Evolutionary conservation across 1,284 basidiomycete genomes (phyloP).

Genomic region (Microstroma glucosiphilum): DNA sequence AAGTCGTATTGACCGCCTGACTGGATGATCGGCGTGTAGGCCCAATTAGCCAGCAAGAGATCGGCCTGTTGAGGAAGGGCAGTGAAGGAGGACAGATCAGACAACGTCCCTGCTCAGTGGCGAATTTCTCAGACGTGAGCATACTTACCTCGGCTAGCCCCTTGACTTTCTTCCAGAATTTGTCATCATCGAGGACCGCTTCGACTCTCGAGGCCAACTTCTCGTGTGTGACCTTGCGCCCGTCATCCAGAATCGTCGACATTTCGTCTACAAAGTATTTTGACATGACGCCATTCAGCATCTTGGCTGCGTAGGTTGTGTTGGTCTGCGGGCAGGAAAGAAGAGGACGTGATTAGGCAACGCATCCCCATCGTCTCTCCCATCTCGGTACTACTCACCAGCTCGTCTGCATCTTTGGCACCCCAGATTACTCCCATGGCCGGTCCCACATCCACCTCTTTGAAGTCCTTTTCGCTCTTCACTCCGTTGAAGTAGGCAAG

Average conservation of each 20-base stretch:
- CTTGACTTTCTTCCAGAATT: slow-evolving; percentile 61
- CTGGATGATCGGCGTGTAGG: slow-evolving; percentile 91
- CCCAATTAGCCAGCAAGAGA: slow-evolving; percentile 80
- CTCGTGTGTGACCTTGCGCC: slow-evolving; percentile 83
- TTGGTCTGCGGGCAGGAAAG: slow-evolving; percentile 10
- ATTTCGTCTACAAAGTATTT: slow-evolving; percentile 82
- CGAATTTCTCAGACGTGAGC: background rate
- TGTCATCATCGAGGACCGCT: slow-evolving; percentile 73
- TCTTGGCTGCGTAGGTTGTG: slow-evolving; percentile 60
- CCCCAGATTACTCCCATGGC: slow-evolving; percentile 73
- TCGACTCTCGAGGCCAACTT: slow-evolving; percentile 77
- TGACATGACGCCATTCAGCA: slow-evolving; percentile 78
- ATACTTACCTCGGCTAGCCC: slow-evolving; percentile 11
- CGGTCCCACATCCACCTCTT: slow-evolving; percentile 69
- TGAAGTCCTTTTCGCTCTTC: slow-evolving; percentile 52
- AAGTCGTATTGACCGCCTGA: slow-evolving; percentile 87
- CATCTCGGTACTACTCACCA: slow-evolving; percentile 11
- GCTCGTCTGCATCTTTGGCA: slow-evolving; percentile 82
- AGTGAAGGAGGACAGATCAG: background rate
- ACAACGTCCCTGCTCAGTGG: slow-evolving; percentile 9
- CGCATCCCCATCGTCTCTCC: background rate
- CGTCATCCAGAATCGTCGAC: slow-evolving; percentile 82
- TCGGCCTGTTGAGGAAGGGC: slow-evolving; percentile 63
- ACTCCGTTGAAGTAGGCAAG: slow-evolving; percentile 52
- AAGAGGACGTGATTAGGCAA: background rate